Evolutionary conservation across 2,329 filamentous ascomycete genomes (phyloP), one percentile per base, ranked within the genome.

Genomic region (Clarireedia hainanense): DNA sequence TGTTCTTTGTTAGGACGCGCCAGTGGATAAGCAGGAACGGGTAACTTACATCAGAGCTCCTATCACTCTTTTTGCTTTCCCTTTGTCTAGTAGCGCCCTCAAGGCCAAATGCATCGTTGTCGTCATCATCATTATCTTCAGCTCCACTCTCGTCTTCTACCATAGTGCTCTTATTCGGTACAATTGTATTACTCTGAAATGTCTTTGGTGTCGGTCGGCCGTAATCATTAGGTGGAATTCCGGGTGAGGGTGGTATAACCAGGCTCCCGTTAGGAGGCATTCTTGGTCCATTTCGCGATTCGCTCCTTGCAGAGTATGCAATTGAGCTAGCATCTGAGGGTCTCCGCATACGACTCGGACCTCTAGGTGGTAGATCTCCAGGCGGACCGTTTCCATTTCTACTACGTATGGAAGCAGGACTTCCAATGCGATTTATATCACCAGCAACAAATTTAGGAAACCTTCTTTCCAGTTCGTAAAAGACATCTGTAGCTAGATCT

Each of bases 141-240:
- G 72, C 74, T 20, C 76, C 78, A 55, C 73, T 75, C 57, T 95
- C 91, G 62, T 95, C 94, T 70, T 99, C 94, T 1, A 97, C 84
- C 85, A 97, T 91, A 0, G 89, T 96, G 66, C 92, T 95, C 74
- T 97, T 99, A 69, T 96, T 97, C 0, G 94, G 94, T 34, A 97
- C 88, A 65, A 97, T 95, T 0, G 91, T 97, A 68, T 95, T 97
- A 68, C 88, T 92, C 69, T 96, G 91, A 62, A 95, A 91, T 39
- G 91, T 91, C 69, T 95, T 96, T 15, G 89, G 87, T 62, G 89
- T 81, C 4, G 91, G 91, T 47, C 89, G 80, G 43, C 86, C 85
- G 61, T 84, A 87, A 52, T 87, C 84, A 64, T 84, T 83, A 47
- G 78, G 78, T 6, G 75, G 76, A 49, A 81, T 60, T 52, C 78